A percentile compares a stretch with the other conserved stretches of the same genome.
Conservation (phyloP, 495 filamentous ascomycete species). For the Penicillium subrubescens region DNA sequence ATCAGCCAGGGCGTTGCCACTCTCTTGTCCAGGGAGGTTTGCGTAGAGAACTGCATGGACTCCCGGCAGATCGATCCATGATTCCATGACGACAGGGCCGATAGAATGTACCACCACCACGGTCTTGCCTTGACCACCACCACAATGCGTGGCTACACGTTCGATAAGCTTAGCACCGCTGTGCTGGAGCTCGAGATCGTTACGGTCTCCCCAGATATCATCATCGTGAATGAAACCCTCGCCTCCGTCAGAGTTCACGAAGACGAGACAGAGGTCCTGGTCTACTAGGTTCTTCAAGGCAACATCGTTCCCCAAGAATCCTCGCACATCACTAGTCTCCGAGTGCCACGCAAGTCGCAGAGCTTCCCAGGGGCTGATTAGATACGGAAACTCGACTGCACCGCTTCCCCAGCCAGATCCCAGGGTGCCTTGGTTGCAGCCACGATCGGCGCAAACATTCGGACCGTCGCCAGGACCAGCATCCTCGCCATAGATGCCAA, state of each 20-base stretch:
- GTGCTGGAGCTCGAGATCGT: constrained; percentile 76
- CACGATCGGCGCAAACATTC: constrained; percentile 75
- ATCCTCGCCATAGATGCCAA: constrained; percentile 88
- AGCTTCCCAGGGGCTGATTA: constrained; percentile 70
- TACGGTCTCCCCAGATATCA: constrained; percentile 77
- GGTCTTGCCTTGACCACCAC: constrained; percentile 64
- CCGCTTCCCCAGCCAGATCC: constrained; percentile 90
- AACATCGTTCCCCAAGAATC: constrained; percentile 61
- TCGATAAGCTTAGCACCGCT: constrained; percentile 73
- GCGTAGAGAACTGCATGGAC: constrained; percentile 84
- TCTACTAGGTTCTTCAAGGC: constrained; percentile 37
- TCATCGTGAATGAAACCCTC: constrained; percentile 66
- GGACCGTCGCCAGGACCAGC: constrained; percentile 68
- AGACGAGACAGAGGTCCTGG: constrained; percentile 69
- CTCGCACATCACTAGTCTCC: constrained; percentile 59
- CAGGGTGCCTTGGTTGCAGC: constrained; percentile 82
- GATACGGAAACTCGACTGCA: constrained; percentile 82
- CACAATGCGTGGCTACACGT: constrained; percentile 70
- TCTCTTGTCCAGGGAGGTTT: constrained; percentile 88
- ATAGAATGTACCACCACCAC: constrained; percentile 91
- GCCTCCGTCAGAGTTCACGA: constrained; percentile 62
- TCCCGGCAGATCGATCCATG: constrained; percentile 77
- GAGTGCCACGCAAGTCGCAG: constrained; percentile 62
- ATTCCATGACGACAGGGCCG: constrained; percentile 81
- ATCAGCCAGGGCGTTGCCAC: constrained; percentile 81